Percentiles rank a stretch among this genome's conserved stretches.
phyloP scores from a whole-genome alignment of 2,329 filamentous ascomycete species.

The Hypoxylon rubiginosum region DNA sequence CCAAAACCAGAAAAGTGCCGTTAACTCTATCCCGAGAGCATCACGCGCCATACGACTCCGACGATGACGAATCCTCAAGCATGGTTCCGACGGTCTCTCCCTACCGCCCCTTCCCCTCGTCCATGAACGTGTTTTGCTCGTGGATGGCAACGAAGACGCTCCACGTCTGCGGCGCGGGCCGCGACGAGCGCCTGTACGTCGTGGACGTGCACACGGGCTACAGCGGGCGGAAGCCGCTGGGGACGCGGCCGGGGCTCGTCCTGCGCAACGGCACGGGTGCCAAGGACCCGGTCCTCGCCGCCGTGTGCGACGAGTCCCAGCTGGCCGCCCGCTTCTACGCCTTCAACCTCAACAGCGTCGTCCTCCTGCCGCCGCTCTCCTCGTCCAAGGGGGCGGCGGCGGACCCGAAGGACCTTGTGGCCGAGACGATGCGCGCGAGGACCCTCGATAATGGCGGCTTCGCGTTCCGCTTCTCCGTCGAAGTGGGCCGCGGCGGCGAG shows the following conservation, averaged over 20 bases:
- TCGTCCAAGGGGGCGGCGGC: not conserved
- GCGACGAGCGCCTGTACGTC: conserved; percentile 35
- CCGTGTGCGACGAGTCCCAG: conserved; percentile 28
- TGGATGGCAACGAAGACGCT: conserved; percentile 30
- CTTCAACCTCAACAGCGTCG: conserved; percentile 18
- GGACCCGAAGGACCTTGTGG: not conserved
- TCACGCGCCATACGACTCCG: not conserved
- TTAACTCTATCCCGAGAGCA: not conserved
- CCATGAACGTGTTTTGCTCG: conserved; percentile 38
- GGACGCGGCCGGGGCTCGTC: conserved; percentile 32
- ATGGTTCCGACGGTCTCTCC: not conserved
- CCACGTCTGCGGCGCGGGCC: conserved; percentile 24
- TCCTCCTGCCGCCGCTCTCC: conserved; percentile 19
- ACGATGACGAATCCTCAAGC: not conserved
- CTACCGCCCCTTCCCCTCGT: conserved; percentile 44
- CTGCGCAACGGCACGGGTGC: conserved; percentile 38
- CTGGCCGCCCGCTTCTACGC: not conserved
- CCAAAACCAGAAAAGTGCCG: not conserved
- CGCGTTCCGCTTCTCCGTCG: conserved; percentile 35
- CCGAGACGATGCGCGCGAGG: conserved; percentile 30
- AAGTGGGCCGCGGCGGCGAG: conserved; percentile 16
- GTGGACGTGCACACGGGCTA: conserved; percentile 40
- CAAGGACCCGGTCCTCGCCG: conserved; percentile 39
- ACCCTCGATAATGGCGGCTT: conserved; percentile 11
- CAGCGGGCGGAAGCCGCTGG: conserved; percentile 18